Base-by-base conservation (phyloP, 164 flowering plant genomes). In the Vitis vinifera region DNA sequence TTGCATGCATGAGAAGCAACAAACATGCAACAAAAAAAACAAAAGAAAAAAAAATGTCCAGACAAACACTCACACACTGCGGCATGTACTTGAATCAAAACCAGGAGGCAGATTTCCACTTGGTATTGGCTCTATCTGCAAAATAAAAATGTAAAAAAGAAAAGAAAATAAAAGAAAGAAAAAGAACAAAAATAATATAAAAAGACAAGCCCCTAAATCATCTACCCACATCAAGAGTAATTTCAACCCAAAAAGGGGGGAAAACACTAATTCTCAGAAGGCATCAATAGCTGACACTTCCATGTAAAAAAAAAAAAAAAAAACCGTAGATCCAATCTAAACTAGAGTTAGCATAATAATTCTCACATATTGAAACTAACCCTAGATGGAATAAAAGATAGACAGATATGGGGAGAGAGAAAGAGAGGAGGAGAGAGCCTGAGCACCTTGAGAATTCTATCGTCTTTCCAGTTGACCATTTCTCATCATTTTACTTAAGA, bases 61-160 rank as follows among this genome's bases (percentile, higher is more conserved):
- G 62, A 70, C 75, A 81, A 71, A 73, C 82, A 93, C 99, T 93
- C 92, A 95, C 99, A 95, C 97, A 84, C 99, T 93, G 88, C 99
- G 97, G 88, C 98, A 96, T 80, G 97, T 82, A 83, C 87, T 82
- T 83, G 99, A 84, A 87, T 96, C 99, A 89, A 96, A 93, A 73
- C 99, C 99, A 83, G 98, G 97, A 85, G 99, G 99, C 86, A 96
- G 87, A 85, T 96, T 96, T 82, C 98, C 99, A 89, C 98, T 91
- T 82, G 97, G 92, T 70, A 92, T 86, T 64, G 98, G 97, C 83
- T 96, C 99, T 71, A 96, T 86, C 99, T 96, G 97, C 97, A 93
- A 89, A 88, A 83, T 71, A 56, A 77, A 79, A 79, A 77, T 30
- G 76, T 62, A 63, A 80, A 79, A 81, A 81, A 63, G 12, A 67